Base-by-base conservation (phyloP, 139 green algal species). In the Zygnema cylindricum region DNA sequence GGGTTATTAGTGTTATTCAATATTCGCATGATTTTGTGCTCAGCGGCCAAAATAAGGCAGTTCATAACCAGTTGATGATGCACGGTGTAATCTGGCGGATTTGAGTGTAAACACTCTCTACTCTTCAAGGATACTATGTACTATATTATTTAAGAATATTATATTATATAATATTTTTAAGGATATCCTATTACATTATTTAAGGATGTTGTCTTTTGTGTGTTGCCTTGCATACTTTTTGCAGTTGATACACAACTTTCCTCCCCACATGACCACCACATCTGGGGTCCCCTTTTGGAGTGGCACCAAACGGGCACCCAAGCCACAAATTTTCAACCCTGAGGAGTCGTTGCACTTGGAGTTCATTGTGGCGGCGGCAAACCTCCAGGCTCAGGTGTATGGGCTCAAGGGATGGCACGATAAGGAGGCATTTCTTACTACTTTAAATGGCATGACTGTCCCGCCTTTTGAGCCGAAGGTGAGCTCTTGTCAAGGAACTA, bases 341-440 rank as follows among this genome's bases (percentile, higher is more conserved):
- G 1, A 39, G 23, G 63, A 93, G 43, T 25, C 88, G 16, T 23
- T 88, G 22, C 89, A 93, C 43, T 30, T 93, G 33, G 88, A 93
- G 54, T 93, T 93, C 55, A 77, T 93, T 42, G 7, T 92, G 32
- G 88, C 89, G 39, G 89, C 89, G 36, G 89, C 89, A 3, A 92
- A 92, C 69, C 81, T 92, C 23, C 87, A 91, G 36, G 88, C 86
- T 1, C 30, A n/a, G 25, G 88, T 92, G 30, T 92, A 92, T 42
- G 88, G 88, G 35, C 88, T 92, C 3, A 93, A 54, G 33, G 88
- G 79, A 2, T 91, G 36, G 55, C n/a, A 32, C n/a, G 88, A 92
- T 69, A 77, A 54, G 33, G 73, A 3, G 16, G 32, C 43, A 30
- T 88, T 91, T n/a, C n/a, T 33, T 38, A 11, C 35, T 32, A 1